Base-by-base conservation (phyloP, 257 asterid genomes). In the Rauvolfia tetraphylla region DNA sequence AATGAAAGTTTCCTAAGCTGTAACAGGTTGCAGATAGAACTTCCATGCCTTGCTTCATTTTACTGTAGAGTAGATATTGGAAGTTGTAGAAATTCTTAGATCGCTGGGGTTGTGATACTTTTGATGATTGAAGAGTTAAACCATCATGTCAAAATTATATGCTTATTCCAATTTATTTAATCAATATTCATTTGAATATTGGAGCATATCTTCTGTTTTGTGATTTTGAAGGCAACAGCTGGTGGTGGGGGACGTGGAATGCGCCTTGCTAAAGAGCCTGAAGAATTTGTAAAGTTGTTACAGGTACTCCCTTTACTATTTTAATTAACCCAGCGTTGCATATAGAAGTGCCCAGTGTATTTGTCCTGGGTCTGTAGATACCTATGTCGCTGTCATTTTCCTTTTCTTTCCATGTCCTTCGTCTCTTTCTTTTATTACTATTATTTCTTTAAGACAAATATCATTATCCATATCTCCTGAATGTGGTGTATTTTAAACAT, bases 191-290 rank as follows among this genome's bases (percentile, higher is more conserved):
- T 49, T 51, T 3, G 23, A 53, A 20, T 23, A 39, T 62, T 75
- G 27, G 44, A 51, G 36, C 68, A 46, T 84, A 73, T 79, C 78
- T 75, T 77, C 58, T 68, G 62, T 81, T 72, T 53, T 73, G 56
- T 82, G 63, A 59, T 81, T 83, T 74, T 86, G 81, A 81, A 93
- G 98, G 99, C 99, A 81, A 93, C 99, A 38, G 98, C 99, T 72
- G 99, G 99, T 81, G 99, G 99, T 53, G 99, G 99, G 78, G 99
- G 99, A 73, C 98, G 99, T 86, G 99, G 99, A 83, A 95, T 95
- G 98, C 99, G 98, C 75, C 96, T 95, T 62, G 97, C 99, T 61
- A 93, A 91, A 81, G 96, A 88, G 85, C 98, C 92, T 79, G 90
- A 84, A 10, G 99, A 95, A 89, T 95, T 93, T 84, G 96, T 95